Conservation (phyloP, 2,329 filamentous ascomycete genomes). For the Stachybotrys chlorohalonatus region DNA sequence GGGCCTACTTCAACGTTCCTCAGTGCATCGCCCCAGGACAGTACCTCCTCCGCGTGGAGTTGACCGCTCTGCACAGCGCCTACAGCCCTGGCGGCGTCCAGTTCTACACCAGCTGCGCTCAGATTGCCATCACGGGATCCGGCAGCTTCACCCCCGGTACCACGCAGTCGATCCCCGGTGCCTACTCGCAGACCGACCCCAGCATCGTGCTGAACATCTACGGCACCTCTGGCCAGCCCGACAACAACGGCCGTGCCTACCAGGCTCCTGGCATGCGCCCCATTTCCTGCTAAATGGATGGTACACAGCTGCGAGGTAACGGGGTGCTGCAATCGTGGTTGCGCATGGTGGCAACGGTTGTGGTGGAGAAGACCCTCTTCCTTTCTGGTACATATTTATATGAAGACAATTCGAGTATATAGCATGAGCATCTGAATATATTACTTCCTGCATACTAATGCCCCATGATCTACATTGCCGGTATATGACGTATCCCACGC, state of each 20-base stretch:
- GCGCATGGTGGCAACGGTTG: no score
- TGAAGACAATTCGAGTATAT: no score
- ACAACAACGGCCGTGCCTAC: conserved; percentile 21
- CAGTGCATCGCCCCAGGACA: conserved; percentile 28
- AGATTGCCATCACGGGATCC: conserved; percentile 15
- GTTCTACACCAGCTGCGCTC: conserved; percentile 15
- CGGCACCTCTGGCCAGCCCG: conserved; percentile 16
- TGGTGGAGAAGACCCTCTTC: no score
- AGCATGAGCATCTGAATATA: no score
- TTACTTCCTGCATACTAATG: no score
- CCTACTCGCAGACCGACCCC: conserved; percentile 22
- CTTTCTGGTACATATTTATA: no score
- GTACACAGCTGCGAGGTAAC: not conserved
- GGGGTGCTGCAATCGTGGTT: no score
- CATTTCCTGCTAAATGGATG: conserved; percentile 12
- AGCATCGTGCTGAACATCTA: conserved; percentile 25
- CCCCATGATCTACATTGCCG: no score
- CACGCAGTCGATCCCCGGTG: conserved; percentile 17
- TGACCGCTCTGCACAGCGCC: conserved; percentile 31
- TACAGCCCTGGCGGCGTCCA: conserved; percentile 9
- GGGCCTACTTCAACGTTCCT: conserved; percentile 27
- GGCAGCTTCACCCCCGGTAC: conserved; percentile 12
- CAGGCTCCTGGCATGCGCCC: conserved; percentile 22
- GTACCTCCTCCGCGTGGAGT: conserved; percentile 32
- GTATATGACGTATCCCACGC: no score